Percentiles rank a stretch among this genome's conserved stretches.
These are phyloP conservation scores for Phytophthora chlamydospora DNA, from an alignment of 352 stramenopile species.

Conservation along the genomic window DNA sequence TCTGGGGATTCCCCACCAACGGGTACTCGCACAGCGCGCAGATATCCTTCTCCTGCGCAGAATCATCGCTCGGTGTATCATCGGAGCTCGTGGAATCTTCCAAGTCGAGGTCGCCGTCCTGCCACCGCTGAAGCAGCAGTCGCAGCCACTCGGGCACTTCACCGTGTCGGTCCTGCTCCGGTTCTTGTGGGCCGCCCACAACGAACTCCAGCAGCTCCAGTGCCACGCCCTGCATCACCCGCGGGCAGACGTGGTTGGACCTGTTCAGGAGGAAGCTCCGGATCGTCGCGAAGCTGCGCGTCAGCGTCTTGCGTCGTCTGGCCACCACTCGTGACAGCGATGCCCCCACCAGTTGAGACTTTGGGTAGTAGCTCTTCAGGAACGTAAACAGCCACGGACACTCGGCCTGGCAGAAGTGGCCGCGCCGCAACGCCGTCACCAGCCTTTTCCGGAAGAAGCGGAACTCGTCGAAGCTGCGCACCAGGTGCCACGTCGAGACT, in stretches of 20 bases:
- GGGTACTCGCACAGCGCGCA: constrained; percentile 29
- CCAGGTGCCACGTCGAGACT: constrained; percentile 38
- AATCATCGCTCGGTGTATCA: constrained; percentile 24
- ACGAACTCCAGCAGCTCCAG: constrained; percentile 41
- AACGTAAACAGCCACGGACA: constrained; percentile 48
- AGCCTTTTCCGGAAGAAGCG: constrained; percentile 46
- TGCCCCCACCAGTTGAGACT: constrained; percentile 38
- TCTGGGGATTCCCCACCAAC: constrained; percentile 17
- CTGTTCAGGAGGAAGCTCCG: constrained; percentile 44
- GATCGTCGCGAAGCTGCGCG: constrained; percentile 45
- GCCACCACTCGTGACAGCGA: constrained; percentile 39
- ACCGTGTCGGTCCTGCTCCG: constrained; percentile 17
- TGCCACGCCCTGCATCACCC: constrained; percentile 36
- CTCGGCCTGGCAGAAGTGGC: constrained; percentile 44
- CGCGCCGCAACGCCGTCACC: constrained; percentile 22
- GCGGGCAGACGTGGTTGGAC: constrained; percentile 40
- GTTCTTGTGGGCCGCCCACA: constrained; percentile 18
- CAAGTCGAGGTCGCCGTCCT: constrained; percentile 28
- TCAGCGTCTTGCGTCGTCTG: constrained; percentile 43
- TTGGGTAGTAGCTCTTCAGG: constrained; percentile 51
- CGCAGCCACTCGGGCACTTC: constrained; percentile 24
- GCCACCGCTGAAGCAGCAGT: constrained; percentile 33
- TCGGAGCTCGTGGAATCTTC: constrained; percentile 25
- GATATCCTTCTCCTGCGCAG: constrained; percentile 13
- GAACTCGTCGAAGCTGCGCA: constrained; percentile 55